Evolutionary conservation across 2,329 filamentous ascomycete species (phyloP).

Genomic region (Penicillium sp.): DNA sequence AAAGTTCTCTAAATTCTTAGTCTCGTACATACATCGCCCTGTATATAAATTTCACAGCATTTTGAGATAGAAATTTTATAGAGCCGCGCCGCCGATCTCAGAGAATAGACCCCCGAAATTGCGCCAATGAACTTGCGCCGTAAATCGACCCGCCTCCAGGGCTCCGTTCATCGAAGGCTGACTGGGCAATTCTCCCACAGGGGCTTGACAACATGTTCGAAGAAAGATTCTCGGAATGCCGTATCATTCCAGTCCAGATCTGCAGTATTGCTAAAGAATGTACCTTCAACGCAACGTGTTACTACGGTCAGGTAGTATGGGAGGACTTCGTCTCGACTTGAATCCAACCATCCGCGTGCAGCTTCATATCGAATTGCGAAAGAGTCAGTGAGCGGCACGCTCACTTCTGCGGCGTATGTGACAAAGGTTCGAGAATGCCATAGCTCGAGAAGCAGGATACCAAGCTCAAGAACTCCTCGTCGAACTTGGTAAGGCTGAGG

Average conservation of each 20-base stretch:
- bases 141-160: no score
- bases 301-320: not conserved
- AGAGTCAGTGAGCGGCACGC: not conserved
- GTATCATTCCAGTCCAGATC: not conserved
- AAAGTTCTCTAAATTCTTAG: not conserved
- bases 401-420: not conserved
- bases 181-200: not conserved
- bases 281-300: not conserved
- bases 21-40: not conserved
- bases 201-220: not conserved
- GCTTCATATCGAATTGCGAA: not conserved
- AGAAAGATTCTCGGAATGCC: not conserved
- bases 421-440: not conserved
- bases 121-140: no score
- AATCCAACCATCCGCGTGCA: not conserved
- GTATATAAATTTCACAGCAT: not conserved
- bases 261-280: not conserved
- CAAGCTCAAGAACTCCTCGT: not conserved
- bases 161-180: not conserved
- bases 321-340: not conserved
- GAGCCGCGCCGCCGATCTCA: not conserved
- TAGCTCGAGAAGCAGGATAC: not conserved
- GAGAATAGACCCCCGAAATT: no score
- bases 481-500: not conserved
- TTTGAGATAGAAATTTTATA: not conserved